Percentiles rank a stretch among this genome's conserved stretches.
Conservation (phyloP, 495 filamentous ascomycete genomes). For the Podospora sp. region DNA sequence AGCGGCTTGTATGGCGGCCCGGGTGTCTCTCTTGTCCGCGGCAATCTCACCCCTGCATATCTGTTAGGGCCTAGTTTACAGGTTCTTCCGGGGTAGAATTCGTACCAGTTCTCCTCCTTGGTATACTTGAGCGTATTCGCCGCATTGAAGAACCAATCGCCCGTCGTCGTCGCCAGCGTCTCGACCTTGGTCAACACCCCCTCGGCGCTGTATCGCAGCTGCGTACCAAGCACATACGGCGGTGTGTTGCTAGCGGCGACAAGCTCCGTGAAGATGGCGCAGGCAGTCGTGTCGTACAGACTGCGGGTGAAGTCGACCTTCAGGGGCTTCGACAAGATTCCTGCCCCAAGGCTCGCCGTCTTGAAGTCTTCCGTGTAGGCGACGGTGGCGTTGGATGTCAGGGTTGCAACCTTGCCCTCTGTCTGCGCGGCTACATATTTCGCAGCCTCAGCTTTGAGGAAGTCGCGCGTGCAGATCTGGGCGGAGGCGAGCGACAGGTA, state of each 20-base stretch:
- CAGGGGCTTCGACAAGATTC: conserved; percentile 47
- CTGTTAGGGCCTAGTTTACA: too few relatives aligned
- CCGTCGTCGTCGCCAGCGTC: conserved; percentile 46
- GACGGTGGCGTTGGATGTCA: conserved; percentile 23
- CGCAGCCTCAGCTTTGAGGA: conserved; percentile 24
- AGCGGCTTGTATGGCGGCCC: conserved; percentile 47
- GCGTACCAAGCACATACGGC: conserved; percentile 54
- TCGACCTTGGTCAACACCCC: conserved; percentile 42
- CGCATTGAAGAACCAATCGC: conserved; percentile 55
- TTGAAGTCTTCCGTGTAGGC: conserved; percentile 47
- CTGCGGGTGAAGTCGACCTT: conserved; percentile 53
- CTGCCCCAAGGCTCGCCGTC: conserved; percentile 36
- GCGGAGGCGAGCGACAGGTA: background rate
- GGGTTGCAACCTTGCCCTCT: conserved; percentile 19
- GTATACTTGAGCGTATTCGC: conserved; percentile 48
- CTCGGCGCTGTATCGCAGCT: conserved; percentile 38
- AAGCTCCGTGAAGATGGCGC: conserved; percentile 54
- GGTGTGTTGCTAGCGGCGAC: conserved; percentile 45
- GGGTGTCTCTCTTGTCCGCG: conserved; percentile 36
- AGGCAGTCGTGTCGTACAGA: conserved; percentile 49
- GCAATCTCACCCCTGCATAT: conserved; percentile 41
- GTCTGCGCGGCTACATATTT: conserved; percentile 27
- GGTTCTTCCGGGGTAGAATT: too few relatives aligned
- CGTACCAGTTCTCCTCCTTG: conserved; percentile 43
- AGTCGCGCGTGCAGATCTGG: conserved; percentile 25